phyloP scores from a whole-genome alignment of 352 stramenopile species.

The Globisporangium nunn region DNA sequence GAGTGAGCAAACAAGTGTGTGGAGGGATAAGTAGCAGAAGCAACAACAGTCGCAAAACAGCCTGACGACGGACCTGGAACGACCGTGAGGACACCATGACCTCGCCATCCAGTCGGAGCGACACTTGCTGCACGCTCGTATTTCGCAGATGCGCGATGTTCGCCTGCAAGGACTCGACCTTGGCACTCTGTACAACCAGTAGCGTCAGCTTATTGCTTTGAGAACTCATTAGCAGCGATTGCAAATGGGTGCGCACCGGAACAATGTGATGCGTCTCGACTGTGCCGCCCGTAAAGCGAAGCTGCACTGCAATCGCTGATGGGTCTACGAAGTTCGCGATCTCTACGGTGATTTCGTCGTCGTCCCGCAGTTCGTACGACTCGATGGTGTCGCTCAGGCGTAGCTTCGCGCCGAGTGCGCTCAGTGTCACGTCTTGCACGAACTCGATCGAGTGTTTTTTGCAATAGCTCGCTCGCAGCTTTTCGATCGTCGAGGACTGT shows the following conservation, averaged over 20 bases:
- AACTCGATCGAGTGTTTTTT: conserved; percentile 44
- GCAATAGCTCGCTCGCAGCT: conserved; percentile 59
- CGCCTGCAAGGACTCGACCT: conserved; percentile 33
- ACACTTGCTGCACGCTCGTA: conserved; percentile 20
- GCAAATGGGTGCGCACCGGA: conserved; percentile 16
- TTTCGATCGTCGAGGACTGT: conserved; percentile 31
- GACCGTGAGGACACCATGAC: conserved; percentile 29
- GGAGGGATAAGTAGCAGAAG: background rate
- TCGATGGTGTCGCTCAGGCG: conserved; percentile 35
- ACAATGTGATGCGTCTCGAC: conserved; percentile 27
- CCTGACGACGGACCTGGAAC: conserved; percentile 30
- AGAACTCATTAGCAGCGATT: background rate
- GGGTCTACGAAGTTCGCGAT: conserved; percentile 29
- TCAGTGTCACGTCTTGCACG: conserved; percentile 45
- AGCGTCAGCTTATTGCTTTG: background rate
- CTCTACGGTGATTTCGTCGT: conserved; percentile 58
- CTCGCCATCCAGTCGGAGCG: conserved; percentile 46
- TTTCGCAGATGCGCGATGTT: conserved; percentile 22
- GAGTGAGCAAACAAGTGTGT: background rate
- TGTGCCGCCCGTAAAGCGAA: conserved; percentile 38
- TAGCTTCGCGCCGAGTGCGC: conserved; percentile 32
- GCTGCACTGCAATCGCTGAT: conserved; percentile 27
- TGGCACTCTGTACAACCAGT: conserved; percentile 23
- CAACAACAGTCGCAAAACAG: background rate
- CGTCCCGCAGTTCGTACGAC: conserved; percentile 40